Base-by-base conservation (phyloP, 306 rosid genomes). In the Dryas octopetala region DNA sequence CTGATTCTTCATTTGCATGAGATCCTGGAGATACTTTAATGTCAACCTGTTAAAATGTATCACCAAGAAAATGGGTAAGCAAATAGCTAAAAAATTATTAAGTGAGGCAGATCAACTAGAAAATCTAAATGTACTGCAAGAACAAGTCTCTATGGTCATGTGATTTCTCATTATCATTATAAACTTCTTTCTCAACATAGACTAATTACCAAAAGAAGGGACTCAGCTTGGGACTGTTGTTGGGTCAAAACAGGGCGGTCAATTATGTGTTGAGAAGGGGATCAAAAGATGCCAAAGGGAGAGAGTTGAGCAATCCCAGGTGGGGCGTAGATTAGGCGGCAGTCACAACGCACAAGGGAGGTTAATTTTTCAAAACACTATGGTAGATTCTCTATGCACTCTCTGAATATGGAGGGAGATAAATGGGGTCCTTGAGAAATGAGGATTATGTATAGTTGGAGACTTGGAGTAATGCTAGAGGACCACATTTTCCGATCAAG, bases 21-120 rank as follows among this genome's bases (percentile, higher is more conserved):
- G 98, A 94, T 83, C 98, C 98, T 4, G 97, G 93, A 82, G 89
- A 86, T 69, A 94, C 98, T 83, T 91, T 91, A 80, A 94, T 94
- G 80, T 94, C 98, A 85, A 91, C 98, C 98, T 91, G 84, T 85
- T 66, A 70, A 48, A 75, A 76, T 73, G 51, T 59, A 78, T 73
- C 48, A 66, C 4, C 81, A 48, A 71, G 60, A 16, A 19, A 5
- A 72, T 57, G 76, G 52, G 62, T 75, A 19, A 78, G 74, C 63
- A 67, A 63, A 45, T 44, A 74, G 45, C 53, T 58, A 61, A 40
- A 76, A 32, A 16, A 51, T 9, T 23, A 70, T 43, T 44, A 58
- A 55, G 23, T 6, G 11, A 61, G 16, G 9, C 4, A 58, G 15
- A 76, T 19, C 66, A 66, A 40, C 57, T 47, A 71, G 64, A 75